phyloP scores from a whole-genome alignment of 768 basidiomycete genomes.

The Phylloporus arenicola region DNA sequence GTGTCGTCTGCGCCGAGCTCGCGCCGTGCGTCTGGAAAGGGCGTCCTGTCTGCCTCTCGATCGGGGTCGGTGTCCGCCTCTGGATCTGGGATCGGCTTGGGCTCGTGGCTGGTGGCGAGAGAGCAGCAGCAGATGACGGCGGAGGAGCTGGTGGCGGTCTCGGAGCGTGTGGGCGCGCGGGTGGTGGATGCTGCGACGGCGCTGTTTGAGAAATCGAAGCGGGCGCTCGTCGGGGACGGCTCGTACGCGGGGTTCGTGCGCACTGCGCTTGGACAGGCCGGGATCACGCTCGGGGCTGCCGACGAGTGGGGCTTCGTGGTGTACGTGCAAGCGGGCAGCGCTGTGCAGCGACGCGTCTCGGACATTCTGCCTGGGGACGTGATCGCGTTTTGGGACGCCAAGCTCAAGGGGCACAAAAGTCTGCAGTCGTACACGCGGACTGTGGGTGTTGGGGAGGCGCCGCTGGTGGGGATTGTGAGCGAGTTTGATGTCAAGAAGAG shows the following conservation, averaged over 20 bases:
- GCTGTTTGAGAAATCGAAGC: constrained; percentile 72
- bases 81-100: background rate
- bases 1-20: constrained; percentile 7
- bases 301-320: constrained; percentile 65
- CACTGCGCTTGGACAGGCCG: constrained; percentile 60
- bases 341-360: constrained; percentile 67
- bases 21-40: constrained; percentile 8
- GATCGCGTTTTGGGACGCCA: constrained; percentile 67
- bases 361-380: constrained; percentile 89
- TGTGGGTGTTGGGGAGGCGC: constrained; percentile 46
- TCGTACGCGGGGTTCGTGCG: constrained; percentile 74
- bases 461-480: constrained; percentile 66
- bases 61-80: constrained; percentile 10
- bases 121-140: constrained; percentile 31
- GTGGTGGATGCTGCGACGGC: constrained; percentile 65
- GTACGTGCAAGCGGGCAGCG: constrained; percentile 60
- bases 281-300: constrained; percentile 37
- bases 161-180: constrained; percentile 70
- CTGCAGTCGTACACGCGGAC: constrained; percentile 65
- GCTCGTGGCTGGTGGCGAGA: background rate
- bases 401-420: constrained; percentile 75
- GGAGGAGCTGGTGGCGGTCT: constrained; percentile 66
- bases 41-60: background rate
- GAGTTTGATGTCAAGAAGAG: constrained; percentile 86
- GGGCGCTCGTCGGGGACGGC: constrained; percentile 76